Base-by-base conservation (phyloP, 441 rosid genomes). In the Populus hybrid region DNA sequence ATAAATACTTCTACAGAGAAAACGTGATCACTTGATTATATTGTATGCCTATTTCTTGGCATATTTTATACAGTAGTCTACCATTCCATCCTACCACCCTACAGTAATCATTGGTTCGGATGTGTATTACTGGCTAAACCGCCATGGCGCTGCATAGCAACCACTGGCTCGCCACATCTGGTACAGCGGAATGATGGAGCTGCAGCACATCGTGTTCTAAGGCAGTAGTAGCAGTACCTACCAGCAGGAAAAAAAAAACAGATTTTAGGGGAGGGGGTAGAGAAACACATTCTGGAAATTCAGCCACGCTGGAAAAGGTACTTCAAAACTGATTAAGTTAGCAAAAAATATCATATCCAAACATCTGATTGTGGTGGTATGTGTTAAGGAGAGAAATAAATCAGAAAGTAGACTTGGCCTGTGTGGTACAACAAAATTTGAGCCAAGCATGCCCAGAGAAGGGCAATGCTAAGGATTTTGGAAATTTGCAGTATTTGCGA, bases 171-270 rank as follows among this genome's bases (percentile, higher is more conserved):
- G 18, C 83, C 83, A 84, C 98, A 95, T 84, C 88, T 87, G 38
- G 88, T 81, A 76, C 98, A 95, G 53, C 89, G 89, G 86, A 90
- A 95, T 0, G 95, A 90, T 77, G 92, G 82, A 75, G 92, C 79
- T 36, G 98, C 91, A 5, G 92, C 87, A 78, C 95, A 95, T 16
- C 97, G 90, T 67, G 97, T 95, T 84, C 93, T 87, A 23, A 95
- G 92, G 85, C 98, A 95, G 81, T 95, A 92, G 83, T 92, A 93
- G 79, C 97, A 95, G 83, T 95, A 93, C 92, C 99, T 95, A 89
- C 74, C 84, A 86, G 74, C 70, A 72, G 42, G 64, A 75, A 35
- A 35, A 35, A 5, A 3, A 30, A 28, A 24, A 24, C 8, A 7
- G 38, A 35, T 5, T 35, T 35, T 35, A 35, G 4, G 4, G 4